A percentile compares a stretch with the other conserved stretches of the same genome.
Conservation (phyloP, 805 yeast species). For the Saturnispora kantuleensis region DNA sequence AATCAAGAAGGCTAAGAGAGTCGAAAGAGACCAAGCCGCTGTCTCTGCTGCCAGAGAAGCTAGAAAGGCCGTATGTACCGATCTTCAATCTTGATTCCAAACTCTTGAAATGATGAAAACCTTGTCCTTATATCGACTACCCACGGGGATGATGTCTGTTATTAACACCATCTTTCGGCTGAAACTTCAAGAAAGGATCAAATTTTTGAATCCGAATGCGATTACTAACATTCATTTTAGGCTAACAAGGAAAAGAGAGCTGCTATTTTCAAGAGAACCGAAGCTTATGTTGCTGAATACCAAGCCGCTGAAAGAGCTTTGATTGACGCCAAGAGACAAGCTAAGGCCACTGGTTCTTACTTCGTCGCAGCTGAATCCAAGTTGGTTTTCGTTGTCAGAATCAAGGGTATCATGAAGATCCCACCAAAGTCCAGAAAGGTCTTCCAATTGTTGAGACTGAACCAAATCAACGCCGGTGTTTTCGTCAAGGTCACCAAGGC, state of each 20-base stretch:
- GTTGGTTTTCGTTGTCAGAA: constrained; percentile 93
- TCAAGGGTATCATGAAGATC: constrained; percentile 98
- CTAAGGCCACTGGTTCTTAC: constrained; percentile 89
- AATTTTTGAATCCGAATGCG: not conserved
- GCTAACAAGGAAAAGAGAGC: constrained; percentile 38
- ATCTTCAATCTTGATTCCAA: not conserved
- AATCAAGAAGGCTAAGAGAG: constrained; percentile 72
- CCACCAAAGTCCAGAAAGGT: constrained; percentile 99
- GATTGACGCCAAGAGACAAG: constrained; percentile 82
- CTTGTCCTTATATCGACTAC: constrained; percentile 45
- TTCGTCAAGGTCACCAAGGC: constrained; percentile 95
- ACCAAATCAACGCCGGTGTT: constrained; percentile 91
- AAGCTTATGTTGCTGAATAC: constrained; percentile 94
- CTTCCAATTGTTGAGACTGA: constrained; percentile 84
- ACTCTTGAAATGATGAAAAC: constrained; percentile 36
- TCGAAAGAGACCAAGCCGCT: constrained; percentile 66
- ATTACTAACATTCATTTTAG: constrained; percentile 27
- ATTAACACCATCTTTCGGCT: constrained; percentile 79
- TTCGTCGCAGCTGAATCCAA: constrained; percentile 92
- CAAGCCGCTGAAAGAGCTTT: constrained; percentile 83
- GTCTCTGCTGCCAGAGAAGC: constrained; percentile 73
- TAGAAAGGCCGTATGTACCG: constrained; percentile 67
- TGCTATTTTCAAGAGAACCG: constrained; percentile 74
- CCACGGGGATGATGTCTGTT: constrained; percentile 59
- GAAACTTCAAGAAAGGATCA: constrained; percentile 6